A percentile compares a stretch with the other conserved stretches of the same genome.
Conservation (phyloP, 768 basidiomycete genomes). For the Boletus barrowsii region DNA sequence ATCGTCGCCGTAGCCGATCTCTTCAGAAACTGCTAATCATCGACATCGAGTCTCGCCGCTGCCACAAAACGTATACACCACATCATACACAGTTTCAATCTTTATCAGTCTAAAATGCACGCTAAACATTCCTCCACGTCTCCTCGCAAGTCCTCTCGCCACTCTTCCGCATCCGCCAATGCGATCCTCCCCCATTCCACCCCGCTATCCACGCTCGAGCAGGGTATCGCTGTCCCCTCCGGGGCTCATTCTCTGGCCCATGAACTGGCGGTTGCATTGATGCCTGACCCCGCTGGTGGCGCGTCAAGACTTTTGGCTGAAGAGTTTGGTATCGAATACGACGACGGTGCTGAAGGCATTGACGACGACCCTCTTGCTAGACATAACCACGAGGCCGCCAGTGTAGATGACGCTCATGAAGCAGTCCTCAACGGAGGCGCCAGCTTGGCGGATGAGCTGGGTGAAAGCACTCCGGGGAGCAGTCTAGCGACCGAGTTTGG, state of each 20-base stretch:
- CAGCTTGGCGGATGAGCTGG: slow-evolving; percentile 46
- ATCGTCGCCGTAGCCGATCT: slow-evolving; percentile 9
- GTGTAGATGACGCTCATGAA: slow-evolving; percentile 32
- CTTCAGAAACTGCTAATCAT: slow-evolving; percentile 6
- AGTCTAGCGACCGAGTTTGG: slow-evolving; percentile 26
- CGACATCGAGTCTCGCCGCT: not conserved
- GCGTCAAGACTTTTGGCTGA: slow-evolving; percentile 73
- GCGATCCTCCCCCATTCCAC: slow-evolving; percentile 20
- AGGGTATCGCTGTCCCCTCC: slow-evolving; percentile 27
- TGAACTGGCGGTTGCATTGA: slow-evolving; percentile 81
- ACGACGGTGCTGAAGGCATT: slow-evolving; percentile 82
- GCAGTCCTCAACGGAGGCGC: slow-evolving; percentile 23
- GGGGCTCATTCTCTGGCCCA: slow-evolving; percentile 71
- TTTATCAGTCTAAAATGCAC: slow-evolving; percentile 20
- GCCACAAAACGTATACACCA: slow-evolving; percentile 11
- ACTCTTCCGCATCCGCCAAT: slow-evolving; percentile 23
- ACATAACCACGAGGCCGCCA: slow-evolving; percentile 25
- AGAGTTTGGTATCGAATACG: slow-evolving; percentile 88
- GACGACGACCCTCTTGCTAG: slow-evolving; percentile 36
- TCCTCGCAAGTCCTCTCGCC: slow-evolving; percentile 30
- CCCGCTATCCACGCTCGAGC: slow-evolving; percentile 33
- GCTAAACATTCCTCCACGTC: slow-evolving; percentile 25
- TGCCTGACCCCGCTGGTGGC: slow-evolving; percentile 79
- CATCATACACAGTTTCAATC: not conserved
- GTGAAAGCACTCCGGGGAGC: slow-evolving; percentile 15